Conservation (phyloP, 306 rosid species). For the Urtica urens region DNA sequence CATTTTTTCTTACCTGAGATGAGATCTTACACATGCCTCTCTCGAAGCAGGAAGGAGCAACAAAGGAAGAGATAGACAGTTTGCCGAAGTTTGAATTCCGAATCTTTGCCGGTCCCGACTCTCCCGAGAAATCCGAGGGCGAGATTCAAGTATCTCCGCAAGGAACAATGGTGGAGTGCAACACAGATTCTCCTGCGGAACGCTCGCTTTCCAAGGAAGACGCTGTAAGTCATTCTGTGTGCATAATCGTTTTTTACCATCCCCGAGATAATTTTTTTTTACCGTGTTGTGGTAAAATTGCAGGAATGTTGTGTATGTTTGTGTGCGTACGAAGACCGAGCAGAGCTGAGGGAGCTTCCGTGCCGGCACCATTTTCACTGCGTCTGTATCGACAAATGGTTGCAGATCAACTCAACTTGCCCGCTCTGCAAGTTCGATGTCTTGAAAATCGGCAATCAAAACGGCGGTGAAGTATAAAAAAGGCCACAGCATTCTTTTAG, state of each 20-base stretch:
- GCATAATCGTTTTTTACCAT: background rate
- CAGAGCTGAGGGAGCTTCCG: slow-evolving; percentile 73
- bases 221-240: slow-evolving; percentile 59
- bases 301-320: slow-evolving; percentile 93
- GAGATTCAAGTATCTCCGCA: slow-evolving; percentile 43
- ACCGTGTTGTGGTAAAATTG: slow-evolving; percentile 8
- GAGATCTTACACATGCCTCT: slow-evolving; percentile 17
- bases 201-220: slow-evolving; percentile 44
- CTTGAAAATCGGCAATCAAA: slow-evolving; percentile 25
- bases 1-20: background rate
- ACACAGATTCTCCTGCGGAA: slow-evolving; percentile 30
- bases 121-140: slow-evolving; percentile 29
- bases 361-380: slow-evolving; percentile 78
- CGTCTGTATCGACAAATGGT: slow-evolving; percentile 84
- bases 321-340: slow-evolving; percentile 44
- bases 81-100: slow-evolving; percentile 62
- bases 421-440: slow-evolving; percentile 89
- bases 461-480: slow-evolving; percentile 28
- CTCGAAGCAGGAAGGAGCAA: slow-evolving; percentile 80
- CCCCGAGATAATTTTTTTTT: too few species aligned
- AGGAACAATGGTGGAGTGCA: slow-evolving; percentile 55
- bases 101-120: slow-evolving; percentile 28
- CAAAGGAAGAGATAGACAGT: slow-evolving; percentile 63
- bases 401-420: slow-evolving; percentile 62
- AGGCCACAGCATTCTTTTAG: background rate